Base-by-base conservation (phyloP, 257 asterid genomes). In the Cordia subcordata region DNA sequence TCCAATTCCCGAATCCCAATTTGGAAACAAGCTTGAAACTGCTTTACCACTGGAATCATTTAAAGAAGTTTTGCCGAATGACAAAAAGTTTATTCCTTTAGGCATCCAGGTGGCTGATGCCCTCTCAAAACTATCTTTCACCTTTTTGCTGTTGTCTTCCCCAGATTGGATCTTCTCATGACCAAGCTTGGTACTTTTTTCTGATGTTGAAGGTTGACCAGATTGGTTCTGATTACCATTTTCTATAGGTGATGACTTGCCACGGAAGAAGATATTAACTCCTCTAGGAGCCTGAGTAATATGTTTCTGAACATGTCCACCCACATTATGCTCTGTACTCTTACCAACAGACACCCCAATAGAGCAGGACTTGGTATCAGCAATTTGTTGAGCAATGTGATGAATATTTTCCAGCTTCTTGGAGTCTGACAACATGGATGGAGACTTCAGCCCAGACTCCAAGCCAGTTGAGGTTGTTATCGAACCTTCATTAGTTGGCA, bases 41-140 rank as follows among this genome's bases (percentile, higher is more conserved):
- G 61, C 67, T 64, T 71, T 75, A 47, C 65, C 20, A 70, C 73
- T 70, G 46, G 89, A 72, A 57, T 68, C 81, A 56, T 66, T 76
- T 22, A 67, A 37, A 60, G 81, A 63, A 58, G 82, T 79, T 66
- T 75, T 77, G 49, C 86, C 82, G 68, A 92, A 82, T 66, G 95
- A 77, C 57, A 92, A 81, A 74, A 92, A 88, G 76, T 88, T 92
- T 50, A 92, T 78, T 38, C 99, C 99, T 57, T 61, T 77, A 38
- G 96, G 89, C 57, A 53, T 68, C 71, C 63, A 66, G 52, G 61
- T 69, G 54, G 85, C 68, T 23, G n/a, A n/a, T n/a, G 21, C 64
- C 37, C 45, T 63, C 65, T 79, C 77, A 17, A 63, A 20, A 8
- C 58, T 49, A 37, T 74, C 77, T 49, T 73, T 74, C 38, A 62